Evolutionary conservation across 805 yeast genomes (phyloP).

Genomic region (Wickerhamomyces mucosus): DNA sequence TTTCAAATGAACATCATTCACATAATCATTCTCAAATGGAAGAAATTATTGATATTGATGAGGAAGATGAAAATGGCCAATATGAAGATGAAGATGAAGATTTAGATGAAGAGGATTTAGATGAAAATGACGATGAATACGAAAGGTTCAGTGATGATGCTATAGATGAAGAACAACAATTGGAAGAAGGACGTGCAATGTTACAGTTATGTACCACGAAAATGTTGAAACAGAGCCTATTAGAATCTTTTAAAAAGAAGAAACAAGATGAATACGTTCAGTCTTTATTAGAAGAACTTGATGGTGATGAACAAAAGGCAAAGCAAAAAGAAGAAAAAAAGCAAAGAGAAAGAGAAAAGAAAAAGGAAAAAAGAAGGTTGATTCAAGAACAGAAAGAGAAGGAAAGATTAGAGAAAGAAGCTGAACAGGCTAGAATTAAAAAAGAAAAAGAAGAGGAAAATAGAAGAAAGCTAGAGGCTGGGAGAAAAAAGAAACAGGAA

Average conservation of each 20-base stretch:
- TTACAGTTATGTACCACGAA: constrained; percentile 74
- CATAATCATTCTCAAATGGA: constrained; percentile 1
- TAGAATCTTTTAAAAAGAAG: constrained; percentile 69
- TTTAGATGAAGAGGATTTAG: constrained; percentile 27
- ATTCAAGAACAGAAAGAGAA: constrained; percentile 50
- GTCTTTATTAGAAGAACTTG: constrained; percentile 56
- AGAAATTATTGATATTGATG: constrained; percentile 8
- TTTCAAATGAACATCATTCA: background rate
- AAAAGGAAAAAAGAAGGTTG: constrained; percentile 57
- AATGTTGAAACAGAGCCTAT: constrained; percentile 61
- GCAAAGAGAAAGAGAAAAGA: constrained; percentile 46
- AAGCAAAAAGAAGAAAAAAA: constrained; percentile 61
- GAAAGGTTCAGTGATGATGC: constrained; percentile 28
- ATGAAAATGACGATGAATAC: constrained; percentile 31
- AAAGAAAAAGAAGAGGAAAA: constrained; percentile 26
- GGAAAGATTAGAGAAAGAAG: constrained; percentile 36
- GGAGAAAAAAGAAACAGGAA: constrained; percentile 29
- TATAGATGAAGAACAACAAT: constrained; percentile 51
- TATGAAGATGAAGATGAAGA: constrained; percentile 6
- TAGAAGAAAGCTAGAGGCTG: constrained; percentile 33
- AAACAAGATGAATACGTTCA: constrained; percentile 67
- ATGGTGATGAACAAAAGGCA: constrained; percentile 56
- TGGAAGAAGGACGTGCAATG: constrained; percentile 73
- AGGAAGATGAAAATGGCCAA: constrained; percentile 7
- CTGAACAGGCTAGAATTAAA: constrained; percentile 29